phyloP scores from a whole-genome alignment of 345 rosid species.

The Eutrema heterophyllum region DNA sequence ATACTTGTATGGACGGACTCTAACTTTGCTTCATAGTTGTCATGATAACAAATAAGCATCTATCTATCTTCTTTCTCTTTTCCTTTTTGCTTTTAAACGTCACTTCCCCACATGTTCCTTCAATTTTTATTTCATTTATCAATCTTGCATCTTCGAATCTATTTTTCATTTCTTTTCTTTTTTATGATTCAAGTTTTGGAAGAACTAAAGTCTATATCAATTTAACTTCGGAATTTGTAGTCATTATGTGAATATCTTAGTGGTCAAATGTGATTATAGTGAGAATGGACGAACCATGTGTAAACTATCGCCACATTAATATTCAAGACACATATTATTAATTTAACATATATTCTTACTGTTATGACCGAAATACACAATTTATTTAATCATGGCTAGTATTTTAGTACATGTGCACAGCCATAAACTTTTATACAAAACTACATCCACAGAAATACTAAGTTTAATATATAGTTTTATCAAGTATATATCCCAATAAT shows the following conservation, averaged over 20 bases:
- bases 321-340: not conserved
- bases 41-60: conserved; percentile 25
- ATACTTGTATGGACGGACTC: conserved; percentile 31
- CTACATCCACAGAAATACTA: not conserved
- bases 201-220: not conserved
- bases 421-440: not conserved
- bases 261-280: not conserved
- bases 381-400: not conserved
- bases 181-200: not conserved
- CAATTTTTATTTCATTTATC: conserved; percentile 19
- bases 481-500: not conserved
- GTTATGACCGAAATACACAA: not conserved
- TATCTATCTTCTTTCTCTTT: conserved; percentile 25
- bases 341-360: not conserved
- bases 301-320: not conserved
- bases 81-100: conserved; percentile 23
- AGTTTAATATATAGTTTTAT: not conserved
- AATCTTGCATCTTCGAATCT: conserved; percentile 32
- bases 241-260: not conserved
- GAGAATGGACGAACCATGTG: not conserved
- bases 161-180: not conserved
- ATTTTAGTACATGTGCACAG: not conserved
- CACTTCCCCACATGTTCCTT: conserved; percentile 33
- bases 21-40: conserved; percentile 30
- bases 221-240: not conserved